phyloP scores from a whole-genome alignment of 495 filamentous ascomycete genomes.

The Bombardia bombarda region DNA sequence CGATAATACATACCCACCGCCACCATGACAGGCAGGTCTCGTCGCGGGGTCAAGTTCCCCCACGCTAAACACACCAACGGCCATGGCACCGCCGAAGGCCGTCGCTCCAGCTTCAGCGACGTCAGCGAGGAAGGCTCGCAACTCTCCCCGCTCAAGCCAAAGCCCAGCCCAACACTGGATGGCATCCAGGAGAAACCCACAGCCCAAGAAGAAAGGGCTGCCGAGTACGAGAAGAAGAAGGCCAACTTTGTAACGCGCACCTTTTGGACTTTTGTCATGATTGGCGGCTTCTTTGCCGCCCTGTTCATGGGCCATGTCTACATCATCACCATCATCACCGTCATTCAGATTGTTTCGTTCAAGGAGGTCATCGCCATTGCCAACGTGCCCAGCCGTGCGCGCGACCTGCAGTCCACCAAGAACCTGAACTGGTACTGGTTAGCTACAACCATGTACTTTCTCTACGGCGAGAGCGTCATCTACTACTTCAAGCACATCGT shows the following conservation, averaged over 20 bases:
- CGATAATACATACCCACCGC: too few species aligned
- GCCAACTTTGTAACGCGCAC: constrained; percentile 94
- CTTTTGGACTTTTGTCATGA: constrained; percentile 98
- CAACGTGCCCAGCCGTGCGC: constrained; percentile 83
- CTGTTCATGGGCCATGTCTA: constrained; percentile 97
- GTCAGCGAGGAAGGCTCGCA: constrained; percentile 58
- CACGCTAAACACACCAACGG: constrained; percentile 42
- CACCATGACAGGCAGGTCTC: constrained; percentile 27
- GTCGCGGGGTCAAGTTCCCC: constrained; percentile 78
- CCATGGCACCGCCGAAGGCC: constrained; percentile 36
- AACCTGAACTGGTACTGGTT: constrained; percentile 98
- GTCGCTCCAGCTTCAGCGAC: constrained; percentile 70
- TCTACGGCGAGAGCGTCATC: constrained; percentile 97
- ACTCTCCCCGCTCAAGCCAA: constrained; percentile 22
- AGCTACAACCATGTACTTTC: constrained; percentile 96
- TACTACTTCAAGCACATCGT: constrained; percentile 99
- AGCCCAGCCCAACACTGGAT: constrained; percentile 27
- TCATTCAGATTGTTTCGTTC: constrained; percentile 92
- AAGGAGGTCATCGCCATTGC: constrained; percentile 99
- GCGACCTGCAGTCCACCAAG: constrained; percentile 90
- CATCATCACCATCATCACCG: constrained; percentile 84
- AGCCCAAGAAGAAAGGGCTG: constrained; percentile 15
- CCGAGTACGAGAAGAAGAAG: constrained; percentile 98
- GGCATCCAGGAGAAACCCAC: constrained; percentile 30
- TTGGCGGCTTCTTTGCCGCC: constrained; percentile 79